Base-by-base conservation (phyloP, 106 monocot genomes). In the Allium sativum region DNA sequence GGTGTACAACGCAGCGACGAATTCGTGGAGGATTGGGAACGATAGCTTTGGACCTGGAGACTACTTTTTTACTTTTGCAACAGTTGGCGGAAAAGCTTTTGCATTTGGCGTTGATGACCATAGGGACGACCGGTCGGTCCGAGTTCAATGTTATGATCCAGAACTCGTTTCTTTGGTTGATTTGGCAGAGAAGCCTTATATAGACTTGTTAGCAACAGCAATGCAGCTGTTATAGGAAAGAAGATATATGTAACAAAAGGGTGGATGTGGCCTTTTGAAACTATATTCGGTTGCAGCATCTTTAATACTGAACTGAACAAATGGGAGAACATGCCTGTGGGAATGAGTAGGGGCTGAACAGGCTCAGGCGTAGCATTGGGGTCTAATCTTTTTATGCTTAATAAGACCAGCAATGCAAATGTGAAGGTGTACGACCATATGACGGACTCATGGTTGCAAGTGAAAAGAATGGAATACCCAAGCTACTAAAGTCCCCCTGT, bases 331-430 rank as follows among this genome's bases (percentile, higher is more conserved):
- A 67, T 67, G 54, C 41, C 55, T 44, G 12, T 12, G 0, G 67
- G 67, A 16, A 9, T 67, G 55, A 7, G 67, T 43, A 55, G 56
- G 55, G 67, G 67, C 9, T 67, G 67, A 55, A 67, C 67, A 1
- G 67, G 67, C 3, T 7, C n/a, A 0, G 45, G 67, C 19, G 67
- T 8, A 10, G 67, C 56, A 19, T 53, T 56, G 9, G 55, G 53
- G 12, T 6, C 13, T 0, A 56, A 18, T 10, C 44, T 67, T 16
- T 56, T 67, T 13, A 41, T 67, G 1, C 13, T 67, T 41, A 20
- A 18, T 0, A 55, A 56, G 18, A 44, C 42, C 9, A n/a, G n/a
- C n/a, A n/a, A n/a, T n/a, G n/a, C n/a, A n/a, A 51, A 40, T 15
- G 55, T 67, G 11, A 67, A 67, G 67, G 67, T 42, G 0, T 67